phyloP scores from a whole-genome alignment of 129 eudicot genomes.

The Saposhnikovia divaricata region DNA sequence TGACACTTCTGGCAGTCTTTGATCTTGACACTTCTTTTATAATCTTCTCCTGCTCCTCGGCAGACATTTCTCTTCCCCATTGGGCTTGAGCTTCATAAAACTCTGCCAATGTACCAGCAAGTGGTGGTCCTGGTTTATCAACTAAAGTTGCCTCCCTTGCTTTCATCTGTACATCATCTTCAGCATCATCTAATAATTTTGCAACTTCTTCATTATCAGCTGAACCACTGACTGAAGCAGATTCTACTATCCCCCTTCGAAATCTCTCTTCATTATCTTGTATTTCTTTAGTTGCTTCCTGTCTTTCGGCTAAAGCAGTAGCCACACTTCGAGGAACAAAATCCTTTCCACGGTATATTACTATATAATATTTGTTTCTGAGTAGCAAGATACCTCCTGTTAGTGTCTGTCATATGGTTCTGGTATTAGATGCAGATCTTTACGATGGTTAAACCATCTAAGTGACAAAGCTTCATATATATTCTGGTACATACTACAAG shows the following conservation, averaged over 20 bases:
- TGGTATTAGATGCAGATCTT: constrained; percentile 12
- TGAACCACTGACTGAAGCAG: constrained; percentile 22
- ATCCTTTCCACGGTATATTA: constrained; percentile 92
- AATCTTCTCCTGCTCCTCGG: constrained; percentile 73
- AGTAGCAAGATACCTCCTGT: constrained; percentile 86
- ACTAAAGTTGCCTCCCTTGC: constrained; percentile 24
- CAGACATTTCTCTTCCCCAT: constrained; percentile 81
- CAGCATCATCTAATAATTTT: constrained; percentile 38
- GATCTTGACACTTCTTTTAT: constrained; percentile 63
- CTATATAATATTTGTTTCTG: constrained; percentile 88
- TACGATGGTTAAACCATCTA: constrained; percentile 4
- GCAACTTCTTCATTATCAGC: constrained; percentile 35
- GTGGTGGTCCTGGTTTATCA: constrained; percentile 38
- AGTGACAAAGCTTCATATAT: neutral
- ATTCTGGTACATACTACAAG: neutral
- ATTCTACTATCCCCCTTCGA: constrained; percentile 10
- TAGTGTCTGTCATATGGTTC: constrained; percentile 46
- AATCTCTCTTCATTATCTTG: constrained; percentile 79
- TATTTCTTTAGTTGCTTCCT: constrained; percentile 65
- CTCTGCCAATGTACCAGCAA: constrained; percentile 88
- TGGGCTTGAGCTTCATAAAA: constrained; percentile 86
- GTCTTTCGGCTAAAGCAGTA: constrained; percentile 70
- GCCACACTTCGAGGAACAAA: constrained; percentile 85
- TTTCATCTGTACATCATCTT: constrained; percentile 36
- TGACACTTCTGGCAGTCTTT: constrained; percentile 53